Evolutionary conservation across 306 rosid genomes (phyloP).

Genomic region (Cucurbita moschata): DNA sequence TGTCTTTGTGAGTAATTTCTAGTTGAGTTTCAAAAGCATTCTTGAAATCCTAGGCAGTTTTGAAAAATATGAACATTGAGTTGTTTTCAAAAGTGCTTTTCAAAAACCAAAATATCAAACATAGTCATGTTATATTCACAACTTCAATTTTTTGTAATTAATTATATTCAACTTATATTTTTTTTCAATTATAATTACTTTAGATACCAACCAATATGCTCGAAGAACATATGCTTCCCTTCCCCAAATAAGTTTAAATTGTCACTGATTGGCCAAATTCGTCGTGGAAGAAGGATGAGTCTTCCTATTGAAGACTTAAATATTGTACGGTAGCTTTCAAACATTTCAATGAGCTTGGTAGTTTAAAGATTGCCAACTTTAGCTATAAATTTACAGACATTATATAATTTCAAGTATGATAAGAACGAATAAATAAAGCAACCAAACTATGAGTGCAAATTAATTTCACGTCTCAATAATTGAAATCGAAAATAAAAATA

Average conservation of each 20-base stretch:
- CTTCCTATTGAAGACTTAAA: too few relatives aligned
- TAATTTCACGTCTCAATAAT: not conserved
- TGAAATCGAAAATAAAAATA: not conserved
- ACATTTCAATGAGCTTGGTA: too few relatives aligned
- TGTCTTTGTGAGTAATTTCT: not conserved
- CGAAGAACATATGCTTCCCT: too few relatives aligned
- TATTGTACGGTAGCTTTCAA: too few relatives aligned
- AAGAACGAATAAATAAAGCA: not conserved
- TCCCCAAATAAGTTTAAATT: too few relatives aligned
- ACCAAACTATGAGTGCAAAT: not conserved
- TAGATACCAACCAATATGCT: too few relatives aligned
- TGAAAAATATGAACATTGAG: not conserved
- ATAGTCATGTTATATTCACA: not conserved
- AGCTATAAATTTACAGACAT: not conserved
- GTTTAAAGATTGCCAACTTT: too few relatives aligned
- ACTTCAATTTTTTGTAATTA: not conserved
- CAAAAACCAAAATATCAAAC: not conserved
- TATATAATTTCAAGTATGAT: not conserved
- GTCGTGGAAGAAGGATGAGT: too few relatives aligned
- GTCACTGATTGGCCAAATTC: too few relatives aligned
- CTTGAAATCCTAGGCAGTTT: not conserved
- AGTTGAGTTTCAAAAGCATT: not conserved
- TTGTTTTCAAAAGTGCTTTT: not conserved
- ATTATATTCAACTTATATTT: not conserved
- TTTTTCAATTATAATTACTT: too few relatives aligned